Conservation (phyloP, 2,329 filamentous ascomycete genomes). For the Pestalotiopsis sp. region DNA sequence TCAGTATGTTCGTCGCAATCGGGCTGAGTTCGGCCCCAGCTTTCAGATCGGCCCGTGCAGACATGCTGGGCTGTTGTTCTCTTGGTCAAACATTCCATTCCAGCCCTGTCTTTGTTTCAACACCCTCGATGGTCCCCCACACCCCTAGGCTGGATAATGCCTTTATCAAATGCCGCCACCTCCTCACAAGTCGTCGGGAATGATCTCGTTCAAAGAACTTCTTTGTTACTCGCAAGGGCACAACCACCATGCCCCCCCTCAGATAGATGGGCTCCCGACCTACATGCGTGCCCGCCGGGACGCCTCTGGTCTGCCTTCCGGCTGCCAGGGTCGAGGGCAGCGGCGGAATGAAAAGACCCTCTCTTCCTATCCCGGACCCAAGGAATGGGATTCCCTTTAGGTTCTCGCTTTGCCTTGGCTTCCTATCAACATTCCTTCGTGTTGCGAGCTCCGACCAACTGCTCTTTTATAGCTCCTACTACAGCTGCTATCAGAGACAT, state of each 20-base stretch:
- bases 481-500: slow-evolving; percentile 17
- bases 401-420: slow-evolving; percentile 23
- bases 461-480: slow-evolving; percentile 19
- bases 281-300: not conserved
- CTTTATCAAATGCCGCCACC: not conserved
- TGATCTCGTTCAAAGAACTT: not conserved
- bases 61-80: not conserved
- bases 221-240: slow-evolving; percentile 7
- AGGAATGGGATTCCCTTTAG: slow-evolving; percentile 29
- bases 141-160: not conserved
- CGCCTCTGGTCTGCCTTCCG: not conserved
- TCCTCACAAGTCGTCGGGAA: slow-evolving; percentile 1
- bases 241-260: not conserved
- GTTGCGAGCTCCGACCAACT: slow-evolving; percentile 15
- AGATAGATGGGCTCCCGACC: not conserved
- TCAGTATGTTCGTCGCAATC: not conserved
- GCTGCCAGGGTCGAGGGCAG: not conserved
- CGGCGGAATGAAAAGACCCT: not conserved
- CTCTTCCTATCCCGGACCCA: slow-evolving; percentile 8
- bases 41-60: slow-evolving; percentile 9
- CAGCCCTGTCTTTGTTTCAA: slow-evolving; percentile 12
- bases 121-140: not conserved
- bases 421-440: slow-evolving; percentile 31
- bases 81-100: slow-evolving; percentile 11
- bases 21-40: not conserved